Evolutionary conservation across 148 eudicot species (phyloP).

Genomic region (Cornus florida): DNA sequence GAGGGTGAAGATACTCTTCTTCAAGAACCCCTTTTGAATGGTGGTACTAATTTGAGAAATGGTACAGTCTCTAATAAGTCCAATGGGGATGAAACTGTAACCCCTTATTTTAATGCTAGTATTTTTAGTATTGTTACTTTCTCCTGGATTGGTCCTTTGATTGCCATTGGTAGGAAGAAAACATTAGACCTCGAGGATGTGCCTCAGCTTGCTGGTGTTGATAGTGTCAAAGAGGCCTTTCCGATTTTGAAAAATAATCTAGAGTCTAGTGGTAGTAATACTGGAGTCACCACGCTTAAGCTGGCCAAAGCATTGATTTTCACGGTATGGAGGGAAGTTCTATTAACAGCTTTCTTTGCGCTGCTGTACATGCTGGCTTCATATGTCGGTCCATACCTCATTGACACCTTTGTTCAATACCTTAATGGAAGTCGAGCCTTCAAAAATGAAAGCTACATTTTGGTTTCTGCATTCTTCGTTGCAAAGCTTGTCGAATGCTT

Average conservation of each 20-base stretch:
- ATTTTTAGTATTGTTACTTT: conserved; percentile 31
- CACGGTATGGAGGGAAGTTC: conserved; percentile 35
- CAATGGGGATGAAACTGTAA: conserved; percentile 4
- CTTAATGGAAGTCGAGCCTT: conserved; percentile 31
- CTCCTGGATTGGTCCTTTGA: conserved; percentile 37
- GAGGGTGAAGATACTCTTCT: too few relatives aligned
- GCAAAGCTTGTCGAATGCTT: conserved; percentile 44
- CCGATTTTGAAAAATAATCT: conserved; percentile 20
- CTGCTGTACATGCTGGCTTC: conserved; percentile 26
- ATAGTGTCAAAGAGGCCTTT: conserved; percentile 30
- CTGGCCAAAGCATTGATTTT: conserved; percentile 30
- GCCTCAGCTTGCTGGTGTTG: conserved; percentile 34
- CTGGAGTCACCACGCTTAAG: conserved; percentile 21
- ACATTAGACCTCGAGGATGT: conserved; percentile 43
- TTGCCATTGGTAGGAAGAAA: conserved; percentile 36
- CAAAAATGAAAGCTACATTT: conserved; percentile 26
- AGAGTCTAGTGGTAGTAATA: conserved; percentile 24
- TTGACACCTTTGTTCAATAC: conserved; percentile 49
- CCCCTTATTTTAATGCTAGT: conserved; percentile 32
- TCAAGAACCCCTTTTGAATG: conserved; percentile 37
- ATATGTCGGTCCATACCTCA: conserved; percentile 48
- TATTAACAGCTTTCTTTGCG: conserved; percentile 27
- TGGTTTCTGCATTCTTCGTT: conserved; percentile 35
- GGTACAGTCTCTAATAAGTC: conserved; percentile 13
- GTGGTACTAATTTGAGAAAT: background rate